Percentiles rank a stretch among this genome's conserved stretches.
These are phyloP conservation scores for Phytophthora europaea DNA, from an alignment of 352 stramenopile genomes.

Conservation along the genomic window DNA sequence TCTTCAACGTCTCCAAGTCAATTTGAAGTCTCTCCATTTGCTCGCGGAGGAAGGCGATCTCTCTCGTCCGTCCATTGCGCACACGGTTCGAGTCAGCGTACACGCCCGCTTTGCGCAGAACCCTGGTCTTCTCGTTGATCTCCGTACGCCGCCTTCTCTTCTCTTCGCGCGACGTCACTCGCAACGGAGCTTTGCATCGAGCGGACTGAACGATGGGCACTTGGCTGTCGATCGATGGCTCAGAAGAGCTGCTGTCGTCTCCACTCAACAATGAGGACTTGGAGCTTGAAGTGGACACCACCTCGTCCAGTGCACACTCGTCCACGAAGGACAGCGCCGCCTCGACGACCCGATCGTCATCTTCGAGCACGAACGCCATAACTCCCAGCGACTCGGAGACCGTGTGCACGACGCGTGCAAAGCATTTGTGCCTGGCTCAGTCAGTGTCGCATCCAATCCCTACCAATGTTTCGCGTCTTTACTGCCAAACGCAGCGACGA, in stretches of 20 bases:
- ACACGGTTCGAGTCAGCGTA: conserved; percentile 42
- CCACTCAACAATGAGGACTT: not conserved
- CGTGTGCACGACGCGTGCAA: not conserved
- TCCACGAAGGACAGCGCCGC: conserved; percentile 38
- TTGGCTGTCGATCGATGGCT: not conserved
- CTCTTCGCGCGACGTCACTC: conserved; percentile 9
- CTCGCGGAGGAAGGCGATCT: conserved; percentile 47
- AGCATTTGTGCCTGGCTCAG: conserved; percentile 11
- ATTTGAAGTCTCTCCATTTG: conserved; percentile 43
- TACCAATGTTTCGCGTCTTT: not conserved
- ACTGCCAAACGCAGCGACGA: not conserved
- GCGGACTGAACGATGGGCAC: conserved; percentile 18
- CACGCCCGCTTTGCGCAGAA: conserved; percentile 22
- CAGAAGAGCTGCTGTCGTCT: not conserved
- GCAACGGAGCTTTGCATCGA: conserved; percentile 26
- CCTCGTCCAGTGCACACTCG: conserved; percentile 10
- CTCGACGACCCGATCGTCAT: conserved; percentile 23
- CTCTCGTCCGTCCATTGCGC: conserved; percentile 31
- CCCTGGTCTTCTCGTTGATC: conserved; percentile 23
- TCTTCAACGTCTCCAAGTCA: conserved; percentile 15
- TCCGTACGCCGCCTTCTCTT: conserved; percentile 19
- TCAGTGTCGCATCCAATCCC: not conserved
- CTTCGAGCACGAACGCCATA: conserved; percentile 32
- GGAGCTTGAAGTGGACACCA: not conserved
- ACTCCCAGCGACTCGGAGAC: not conserved